Base-by-base conservation (phyloP, 108 stramenopile genomes). In the Pseudonitzschia delicatissima region DNA sequence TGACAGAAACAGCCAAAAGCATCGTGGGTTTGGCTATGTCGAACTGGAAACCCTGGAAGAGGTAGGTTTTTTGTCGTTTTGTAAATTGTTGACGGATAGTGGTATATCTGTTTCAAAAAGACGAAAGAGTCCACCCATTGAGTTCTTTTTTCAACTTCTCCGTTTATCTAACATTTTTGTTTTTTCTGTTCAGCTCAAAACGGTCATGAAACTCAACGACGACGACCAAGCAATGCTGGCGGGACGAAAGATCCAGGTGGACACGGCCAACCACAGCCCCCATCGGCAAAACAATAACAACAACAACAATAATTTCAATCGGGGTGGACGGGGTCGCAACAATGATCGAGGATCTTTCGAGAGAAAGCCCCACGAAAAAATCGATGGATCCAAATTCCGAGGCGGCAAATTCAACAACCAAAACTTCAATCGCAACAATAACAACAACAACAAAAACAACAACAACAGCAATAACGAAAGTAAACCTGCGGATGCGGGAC, bases 171-270 rank as follows among this genome's bases (percentile, higher is more conserved):
- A 9, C 11, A 12, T 42, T 12, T 42, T 9, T 42, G 9, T 42
- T 42, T 42, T 13, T n/a, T n/a, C n/a, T n/a, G n/a, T n/a, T n/a
- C 73, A 78, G 74, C 72, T 82, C 31, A 78, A 82, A 66, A 3
- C 29, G 3, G 26, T 82, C 6, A 67, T 82, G 70, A 31, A 68
- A 62, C 40, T 82, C 29, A 75, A 78, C 52, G 33, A 64, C 15
- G 72, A 73, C 47, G 59, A 45, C 2, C 52, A 76, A 36, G 48
- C 68, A 26, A 21, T 18, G 45, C 35, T 82, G 47, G 73, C 77
- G 17, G 85, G 86, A 33, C 82, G 89, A 31, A 78, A 66, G 36
- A 72, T 91, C 60, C 85, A 91, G 62, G 61, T 91, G 36, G 83
- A 91, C 73, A 73, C 83, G 17, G 86, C 88, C 13, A 68, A 69